phyloP scores from a whole-genome alignment of 768 basidiomycete species.

The Cystobasidium onofrii region DNA sequence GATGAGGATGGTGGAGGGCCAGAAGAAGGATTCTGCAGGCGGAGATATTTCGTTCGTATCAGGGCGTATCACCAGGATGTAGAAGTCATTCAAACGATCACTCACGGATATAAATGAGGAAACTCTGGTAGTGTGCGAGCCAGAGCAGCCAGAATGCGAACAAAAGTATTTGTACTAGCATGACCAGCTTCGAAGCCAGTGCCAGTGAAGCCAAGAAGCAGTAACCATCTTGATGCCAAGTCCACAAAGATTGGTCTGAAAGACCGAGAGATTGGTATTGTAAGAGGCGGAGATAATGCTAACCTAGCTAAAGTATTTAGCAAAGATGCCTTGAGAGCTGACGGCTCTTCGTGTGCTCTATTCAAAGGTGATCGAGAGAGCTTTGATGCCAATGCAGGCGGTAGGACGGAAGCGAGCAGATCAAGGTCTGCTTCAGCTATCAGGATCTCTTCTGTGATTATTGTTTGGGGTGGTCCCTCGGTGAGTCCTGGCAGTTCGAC shows the following conservation, averaged over 20 bases:
- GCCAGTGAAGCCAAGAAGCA: slow-evolving; percentile 49
- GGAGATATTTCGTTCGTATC: too few relatives aligned
- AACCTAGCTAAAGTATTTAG: slow-evolving; percentile 57
- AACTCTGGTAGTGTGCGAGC: slow-evolving; percentile 41
- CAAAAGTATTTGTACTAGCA: slow-evolving; percentile 43
- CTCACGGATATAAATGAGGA: slow-evolving; percentile 46
- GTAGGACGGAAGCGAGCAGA: slow-evolving; percentile 14
- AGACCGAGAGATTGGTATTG: slow-evolving; percentile 55
- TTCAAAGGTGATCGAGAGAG: slow-evolving; percentile 10
- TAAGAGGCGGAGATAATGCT: slow-evolving; percentile 58
- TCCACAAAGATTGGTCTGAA: slow-evolving; percentile 74
- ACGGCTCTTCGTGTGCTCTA: not conserved
- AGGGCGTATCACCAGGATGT: too few relatives aligned
- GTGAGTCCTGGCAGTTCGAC: not conserved
- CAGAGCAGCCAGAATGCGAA: slow-evolving; percentile 47
- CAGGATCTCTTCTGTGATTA: not conserved
- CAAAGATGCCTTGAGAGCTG: slow-evolving; percentile 41
- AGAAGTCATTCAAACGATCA: too few relatives aligned
- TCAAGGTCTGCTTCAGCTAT: slow-evolving; percentile 1
- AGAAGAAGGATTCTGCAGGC: slow-evolving; percentile 26
- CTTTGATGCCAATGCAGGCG: not conserved
- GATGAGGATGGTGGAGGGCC: slow-evolving; percentile 27
- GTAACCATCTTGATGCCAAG: slow-evolving; percentile 71
- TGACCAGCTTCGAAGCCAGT: slow-evolving; percentile 34
- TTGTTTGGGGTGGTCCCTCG: not conserved